Percentiles rank a stretch among this genome's conserved stretches.
Evolutionary conservation across 2,329 filamentous ascomycete species (phyloP).

Genomic region (Sporothrix protearum): DNA sequence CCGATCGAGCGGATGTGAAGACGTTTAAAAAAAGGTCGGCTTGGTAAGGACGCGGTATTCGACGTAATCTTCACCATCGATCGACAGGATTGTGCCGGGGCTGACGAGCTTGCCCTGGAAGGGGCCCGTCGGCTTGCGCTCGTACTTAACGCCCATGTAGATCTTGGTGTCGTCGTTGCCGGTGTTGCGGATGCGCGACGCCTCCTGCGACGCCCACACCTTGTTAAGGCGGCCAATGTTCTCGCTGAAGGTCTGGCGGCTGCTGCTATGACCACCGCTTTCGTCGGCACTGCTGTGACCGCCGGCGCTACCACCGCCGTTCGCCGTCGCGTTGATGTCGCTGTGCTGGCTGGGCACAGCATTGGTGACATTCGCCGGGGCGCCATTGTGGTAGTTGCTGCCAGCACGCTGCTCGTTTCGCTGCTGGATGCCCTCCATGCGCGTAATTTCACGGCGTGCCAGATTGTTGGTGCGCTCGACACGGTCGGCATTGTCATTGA

Average conservation of each 20-base stretch:
- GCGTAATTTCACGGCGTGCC: conserved; percentile 51
- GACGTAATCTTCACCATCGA: conserved; percentile 64
- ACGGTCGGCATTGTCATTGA: conserved; percentile 30
- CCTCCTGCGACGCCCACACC: conserved; percentile 55
- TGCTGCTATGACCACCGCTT: conserved; percentile 23
- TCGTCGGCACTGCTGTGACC: conserved; percentile 33
- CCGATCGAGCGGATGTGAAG: neutral
- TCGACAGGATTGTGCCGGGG: conserved; percentile 58
- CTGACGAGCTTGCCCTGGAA: conserved; percentile 63
- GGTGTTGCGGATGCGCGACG: conserved; percentile 40
- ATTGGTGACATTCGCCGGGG: neutral
- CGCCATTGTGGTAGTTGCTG: conserved; percentile 27
- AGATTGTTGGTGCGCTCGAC: conserved; percentile 49
- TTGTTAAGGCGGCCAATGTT: conserved; percentile 53
- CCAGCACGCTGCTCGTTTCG: conserved; percentile 49
- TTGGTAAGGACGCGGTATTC: conserved; percentile 64
- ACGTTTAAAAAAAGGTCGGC: conserved; percentile 54
- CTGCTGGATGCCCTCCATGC: conserved; percentile 50
- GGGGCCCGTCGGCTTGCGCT: conserved; percentile 57
- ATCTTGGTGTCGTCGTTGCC: conserved; percentile 54
- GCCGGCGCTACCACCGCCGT: neutral
- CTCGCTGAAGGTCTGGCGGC: conserved; percentile 41
- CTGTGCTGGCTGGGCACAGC: conserved; percentile 1
- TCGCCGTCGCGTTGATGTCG: conserved; percentile 28
- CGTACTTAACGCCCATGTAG: conserved; percentile 59